Evolutionary conservation across 176 grass and related monocot species (phyloP).

Genomic region (Zoysia japonica): DNA sequence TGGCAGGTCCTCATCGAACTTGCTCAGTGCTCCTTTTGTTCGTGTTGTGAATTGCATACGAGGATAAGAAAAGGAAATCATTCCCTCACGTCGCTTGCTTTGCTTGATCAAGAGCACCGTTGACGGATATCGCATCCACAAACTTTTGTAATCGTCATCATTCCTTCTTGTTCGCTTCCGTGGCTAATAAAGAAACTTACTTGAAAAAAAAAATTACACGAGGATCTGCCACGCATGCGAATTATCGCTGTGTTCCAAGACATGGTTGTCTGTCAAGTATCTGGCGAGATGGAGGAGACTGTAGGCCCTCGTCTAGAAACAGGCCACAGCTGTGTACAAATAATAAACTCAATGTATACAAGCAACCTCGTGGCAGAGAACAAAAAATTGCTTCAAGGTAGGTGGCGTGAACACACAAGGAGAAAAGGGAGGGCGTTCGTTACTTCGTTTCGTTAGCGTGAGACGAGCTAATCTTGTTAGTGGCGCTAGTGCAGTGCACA

Average conservation of each 20-base stretch:
- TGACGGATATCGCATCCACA: slow-evolving; percentile 13
- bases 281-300: neutral
- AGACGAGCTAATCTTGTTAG: slow-evolving; percentile 25
- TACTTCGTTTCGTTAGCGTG: neutral
- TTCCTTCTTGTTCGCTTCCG: neutral
- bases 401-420: neutral
- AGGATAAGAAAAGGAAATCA: neutral
- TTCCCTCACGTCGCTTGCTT: neutral
- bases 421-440: neutral
- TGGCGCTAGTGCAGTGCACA: slow-evolving; percentile 32
- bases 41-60: neutral
- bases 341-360: neutral
- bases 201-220: too few relatives aligned
- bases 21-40: neutral
- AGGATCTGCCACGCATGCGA: neutral
- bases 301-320: neutral
- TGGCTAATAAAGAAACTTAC: neutral
- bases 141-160: neutral
- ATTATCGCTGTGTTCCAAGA: neutral
- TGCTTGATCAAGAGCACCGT: neutral
- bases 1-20: neutral
- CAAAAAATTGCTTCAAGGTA: neutral
- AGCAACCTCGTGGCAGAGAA: neutral
- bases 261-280: neutral
- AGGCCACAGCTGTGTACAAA: neutral